Evolutionary conservation across 2,329 filamentous ascomycete species (phyloP), one percentile per base, ranked within the genome.

Genomic region (Neobulgaria alba): DNA sequence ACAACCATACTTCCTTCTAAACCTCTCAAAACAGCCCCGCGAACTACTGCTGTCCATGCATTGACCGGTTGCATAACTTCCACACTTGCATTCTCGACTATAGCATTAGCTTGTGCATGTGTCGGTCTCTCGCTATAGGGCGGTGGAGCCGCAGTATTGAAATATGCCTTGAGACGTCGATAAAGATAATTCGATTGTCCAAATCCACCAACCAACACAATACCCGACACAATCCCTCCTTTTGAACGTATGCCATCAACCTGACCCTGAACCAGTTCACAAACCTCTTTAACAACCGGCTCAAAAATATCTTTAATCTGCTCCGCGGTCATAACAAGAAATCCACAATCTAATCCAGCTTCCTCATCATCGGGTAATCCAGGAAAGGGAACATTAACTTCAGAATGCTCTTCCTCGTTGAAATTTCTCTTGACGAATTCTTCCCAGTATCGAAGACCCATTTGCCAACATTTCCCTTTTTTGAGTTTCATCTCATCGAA

Each of bases 391-490:
- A 89, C 74, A 43, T 87, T 87, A 43, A 88, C 75, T 57, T 89
- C 84, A 36, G 79, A 72, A 48, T 84, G 76, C 55, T 87, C 83
- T 34, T 86, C 82, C 53, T 85, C 80, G 57, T 85, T 82, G 57
- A 89, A 90, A 55, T 87, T 88, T 10, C 85, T 73, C 63, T 90
- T 90, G 10, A 90, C 83, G 57, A 86, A 88, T 57, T 89, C 83
- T 54, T 90, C 85, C 60, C 87, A 90, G 56, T 87, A 88, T 41
- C 77, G 74, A 37, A 89, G 66, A 2, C 79, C 85, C 77, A 81
- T 81, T 59, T 82, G 83, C 82, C 84, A 89, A 1, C 80, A 85
- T 62, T 85, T 87, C 3, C 73, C 74, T 61, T 87, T 87, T 63
- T 84, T 85, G 38, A 75, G 61, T 57, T 84, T 83, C 80, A 90